Conservation (phyloP, 2,329 filamentous ascomycete genomes). For the Colletotrichum coccodes region DNA sequence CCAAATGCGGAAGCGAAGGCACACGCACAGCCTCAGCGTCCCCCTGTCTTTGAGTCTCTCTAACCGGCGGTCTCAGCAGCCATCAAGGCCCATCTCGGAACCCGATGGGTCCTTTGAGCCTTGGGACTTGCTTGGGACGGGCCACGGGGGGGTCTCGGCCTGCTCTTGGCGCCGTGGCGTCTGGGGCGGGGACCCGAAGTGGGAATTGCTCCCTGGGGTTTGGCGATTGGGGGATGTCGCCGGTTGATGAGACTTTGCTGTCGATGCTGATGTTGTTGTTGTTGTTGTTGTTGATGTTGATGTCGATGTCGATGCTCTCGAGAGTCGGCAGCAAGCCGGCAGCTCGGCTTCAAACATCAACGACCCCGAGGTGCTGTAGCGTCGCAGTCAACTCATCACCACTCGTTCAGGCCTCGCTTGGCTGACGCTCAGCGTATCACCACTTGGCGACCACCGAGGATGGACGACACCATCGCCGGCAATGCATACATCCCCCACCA, state of each 20-base stretch:
- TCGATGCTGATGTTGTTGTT: not conserved
- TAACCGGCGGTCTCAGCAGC: not conserved
- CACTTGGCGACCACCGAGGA: not conserved
- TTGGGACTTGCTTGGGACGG: not conserved
- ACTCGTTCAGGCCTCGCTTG: not conserved
- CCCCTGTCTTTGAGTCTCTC: not conserved
- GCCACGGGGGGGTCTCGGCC: not conserved
- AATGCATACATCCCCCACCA: not conserved
- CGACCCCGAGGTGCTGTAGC: too few relatives aligned
- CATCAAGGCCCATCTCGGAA: not conserved
- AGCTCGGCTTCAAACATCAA: not conserved
- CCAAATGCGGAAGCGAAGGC: constrained; percentile 33
- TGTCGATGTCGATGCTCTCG: not conserved
- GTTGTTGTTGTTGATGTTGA: not conserved
- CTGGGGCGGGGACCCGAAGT: too few relatives aligned
- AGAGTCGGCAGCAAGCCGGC: not conserved
- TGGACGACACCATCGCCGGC: not conserved
- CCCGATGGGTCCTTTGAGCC: not conserved
- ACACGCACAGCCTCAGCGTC: constrained; percentile 10
- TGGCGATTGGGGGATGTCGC: not conserved
- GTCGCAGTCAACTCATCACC: not conserved
- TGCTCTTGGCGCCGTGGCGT: not conserved
- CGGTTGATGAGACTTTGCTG: not conserved
- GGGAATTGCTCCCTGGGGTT: not conserved
- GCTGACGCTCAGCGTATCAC: not conserved